Base-by-base conservation (phyloP, 352 stramenopile genomes). In the Phytophthora fragariaefolia region DNA sequence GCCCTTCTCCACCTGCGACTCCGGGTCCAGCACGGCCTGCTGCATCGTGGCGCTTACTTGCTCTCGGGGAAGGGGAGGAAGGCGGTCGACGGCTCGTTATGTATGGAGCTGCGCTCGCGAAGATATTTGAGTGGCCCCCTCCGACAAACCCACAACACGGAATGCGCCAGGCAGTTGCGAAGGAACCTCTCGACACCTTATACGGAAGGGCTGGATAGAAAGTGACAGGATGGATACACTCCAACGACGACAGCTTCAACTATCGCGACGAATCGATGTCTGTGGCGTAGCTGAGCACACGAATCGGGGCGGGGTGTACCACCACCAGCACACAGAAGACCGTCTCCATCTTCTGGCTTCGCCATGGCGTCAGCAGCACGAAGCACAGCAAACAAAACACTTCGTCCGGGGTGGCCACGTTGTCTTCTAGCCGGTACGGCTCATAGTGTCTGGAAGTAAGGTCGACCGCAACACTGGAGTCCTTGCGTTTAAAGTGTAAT, bases 1-100 rank as follows among this genome's bases (percentile, higher is more conserved):
- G 63, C 98, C 98, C 83, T 93, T 93, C 66, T 93, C 85, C 52
- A 93, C 84, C 62, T 93, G 85, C 62, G 85, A 93, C 63, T 93
- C 83, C 7, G 85, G 85, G 70, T 93, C 80, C 28, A 93, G 60
- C 22, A 93, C 83, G 32, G 82, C 83, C 71, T 93, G 69, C 45
- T 74, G 66, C 70, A 78, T 74, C 30, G 30, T 74, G 32, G 17
- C 20, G 10, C 34, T 42, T 34, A 28, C 9, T 38, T 17, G 34
- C 34, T 42, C 34, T 42, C n/a, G n/a, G n/a, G n/a, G 30, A 17
- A 6, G 32, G 10, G 13, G 32, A 38, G 9, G 30, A 12, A 38
- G 34, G 34, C 18, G 13, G 34, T 17, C 30, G 30, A 42, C 34
- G 34, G 18, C 34, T 10, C n/a, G 50, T 42, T 42, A 18, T 67